Percentiles rank a stretch among this genome's conserved stretches.
phyloP scores from a whole-genome alignment of 2,329 filamentous ascomycete species.

The Teratosphaeria viscida region DNA sequence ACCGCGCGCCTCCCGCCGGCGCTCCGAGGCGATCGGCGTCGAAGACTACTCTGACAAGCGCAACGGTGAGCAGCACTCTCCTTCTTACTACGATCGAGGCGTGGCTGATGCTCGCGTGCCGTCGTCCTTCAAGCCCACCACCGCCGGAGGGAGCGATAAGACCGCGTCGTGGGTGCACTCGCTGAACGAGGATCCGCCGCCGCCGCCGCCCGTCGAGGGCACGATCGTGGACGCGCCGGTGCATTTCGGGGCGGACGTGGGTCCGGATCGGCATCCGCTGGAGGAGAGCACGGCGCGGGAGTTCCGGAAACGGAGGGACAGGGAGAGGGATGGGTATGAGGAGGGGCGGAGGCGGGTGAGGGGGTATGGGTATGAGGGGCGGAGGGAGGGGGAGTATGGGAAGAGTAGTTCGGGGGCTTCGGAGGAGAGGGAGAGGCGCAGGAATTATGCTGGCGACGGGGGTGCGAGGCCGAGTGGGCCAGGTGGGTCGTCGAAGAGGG shows the following conservation, averaged over 20 bases:
- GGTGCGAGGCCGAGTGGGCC: constrained; percentile 24
- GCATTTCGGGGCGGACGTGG: constrained; percentile 18
- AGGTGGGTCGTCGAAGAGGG: constrained; percentile 27
- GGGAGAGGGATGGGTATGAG: constrained; percentile 12
- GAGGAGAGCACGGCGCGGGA: constrained; percentile 22
- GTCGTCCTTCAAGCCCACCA: constrained; percentile 14
- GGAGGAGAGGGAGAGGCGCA: constrained; percentile 14
- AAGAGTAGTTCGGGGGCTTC: constrained; percentile 27
- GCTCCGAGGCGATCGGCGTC: constrained; percentile 25
- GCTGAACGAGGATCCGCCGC: constrained; percentile 35
- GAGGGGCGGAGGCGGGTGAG: background rate
- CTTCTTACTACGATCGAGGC: constrained; percentile 1
- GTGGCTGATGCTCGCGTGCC: constrained; percentile 13
- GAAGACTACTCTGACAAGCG: constrained; percentile 36
- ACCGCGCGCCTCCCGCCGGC: constrained; percentile 19
- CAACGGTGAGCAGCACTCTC: constrained; percentile 24
- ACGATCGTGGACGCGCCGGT: constrained; percentile 36
- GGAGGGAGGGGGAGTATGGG: constrained; percentile 13
- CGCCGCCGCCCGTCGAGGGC: constrained; percentile 34
- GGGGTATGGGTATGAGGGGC: constrained; percentile 10
- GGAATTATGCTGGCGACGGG: constrained; percentile 19
- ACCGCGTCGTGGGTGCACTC: constrained; percentile 41
- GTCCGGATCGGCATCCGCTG: constrained; percentile 11
- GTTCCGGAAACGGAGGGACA: constrained; percentile 16
- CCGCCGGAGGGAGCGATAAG: constrained; percentile 34